Evolutionary conservation across 2,329 filamentous ascomycete genomes (phyloP).

Genomic region (Verticillium klebahnii): DNA sequence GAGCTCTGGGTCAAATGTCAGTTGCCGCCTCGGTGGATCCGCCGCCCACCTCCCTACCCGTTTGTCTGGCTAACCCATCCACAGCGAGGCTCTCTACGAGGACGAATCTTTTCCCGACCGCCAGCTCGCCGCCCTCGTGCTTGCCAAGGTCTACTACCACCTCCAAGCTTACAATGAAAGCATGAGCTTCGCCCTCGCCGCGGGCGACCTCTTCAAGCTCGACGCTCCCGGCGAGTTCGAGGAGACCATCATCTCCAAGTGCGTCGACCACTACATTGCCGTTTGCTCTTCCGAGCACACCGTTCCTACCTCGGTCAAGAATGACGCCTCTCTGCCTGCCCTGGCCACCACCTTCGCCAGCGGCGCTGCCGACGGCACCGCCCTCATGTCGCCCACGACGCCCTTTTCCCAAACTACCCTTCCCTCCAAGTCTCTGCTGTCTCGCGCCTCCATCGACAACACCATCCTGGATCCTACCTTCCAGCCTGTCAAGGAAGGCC

Average conservation of each 20-base stretch:
- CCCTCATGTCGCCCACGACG: constrained; percentile 80
- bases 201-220: constrained; percentile 91
- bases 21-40: constrained; percentile 10
- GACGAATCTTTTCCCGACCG: constrained; percentile 92
- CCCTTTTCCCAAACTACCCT: constrained; percentile 92
- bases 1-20: constrained; percentile 88
- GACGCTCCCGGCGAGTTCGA: constrained; percentile 92
- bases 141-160: constrained; percentile 98
- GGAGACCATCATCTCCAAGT: constrained; percentile 98
- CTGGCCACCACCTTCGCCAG: constrained; percentile 76
- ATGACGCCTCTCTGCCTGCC: constrained; percentile 52
- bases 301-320: constrained; percentile 35
- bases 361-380: constrained; percentile 61
- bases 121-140: constrained; percentile 87
- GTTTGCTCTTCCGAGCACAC: constrained; percentile 52
- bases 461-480: constrained; percentile 56
- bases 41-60: background rate
- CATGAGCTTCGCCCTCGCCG: constrained; percentile 95
- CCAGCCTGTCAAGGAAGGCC: constrained; percentile 49
- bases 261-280: constrained; percentile 94
- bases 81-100: constrained; percentile 93
- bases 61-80: constrained; percentile 8
- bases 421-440: constrained; percentile 92
- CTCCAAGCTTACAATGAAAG: constrained; percentile 98
- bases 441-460: constrained; percentile 67